These are phyloP conservation scores for Crucihimalaya himalaica DNA, from an alignment of 345 rosid genomes.

Conservation along the genomic window DNA sequence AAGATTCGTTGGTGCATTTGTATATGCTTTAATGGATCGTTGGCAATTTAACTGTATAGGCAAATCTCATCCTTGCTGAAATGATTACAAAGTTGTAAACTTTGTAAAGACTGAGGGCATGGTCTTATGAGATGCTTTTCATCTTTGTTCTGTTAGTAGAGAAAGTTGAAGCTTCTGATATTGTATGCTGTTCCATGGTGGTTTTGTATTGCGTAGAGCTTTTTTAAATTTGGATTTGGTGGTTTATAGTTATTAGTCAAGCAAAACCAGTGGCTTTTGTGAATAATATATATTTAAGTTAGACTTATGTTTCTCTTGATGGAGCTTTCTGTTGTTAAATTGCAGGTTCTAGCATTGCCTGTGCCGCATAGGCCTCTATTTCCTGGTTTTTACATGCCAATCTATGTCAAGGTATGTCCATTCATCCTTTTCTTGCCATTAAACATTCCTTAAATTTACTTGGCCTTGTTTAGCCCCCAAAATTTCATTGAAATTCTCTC, in stretches of 20 bases:
- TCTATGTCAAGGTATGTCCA: conserved; percentile 81
- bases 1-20: conserved; percentile 1
- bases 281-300: neutral
- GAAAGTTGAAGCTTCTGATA: neutral
- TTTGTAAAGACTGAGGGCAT: conserved; percentile 12
- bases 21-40: neutral
- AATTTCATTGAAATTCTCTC: neutral
- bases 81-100: neutral
- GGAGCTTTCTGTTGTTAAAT: conserved; percentile 23
- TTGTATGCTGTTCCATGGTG: neutral
- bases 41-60: neutral
- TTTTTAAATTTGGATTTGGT: neutral
- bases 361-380: conserved; percentile 91
- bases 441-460: neutral
- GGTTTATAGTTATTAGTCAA: neutral
- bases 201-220: neutral
- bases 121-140: conserved; percentile 20
- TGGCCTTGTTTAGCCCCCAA: neutral
- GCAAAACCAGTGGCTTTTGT: conserved; percentile 6
- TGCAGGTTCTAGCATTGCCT: conserved; percentile 92
- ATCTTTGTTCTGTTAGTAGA: neutral
- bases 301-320: conserved; percentile 1
- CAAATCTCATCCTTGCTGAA: neutral
- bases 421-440: neutral
- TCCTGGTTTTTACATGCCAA: conserved; percentile 98